Conservation (phyloP, 257 asterid genomes). For the Nicotiana knightiana region DNA sequence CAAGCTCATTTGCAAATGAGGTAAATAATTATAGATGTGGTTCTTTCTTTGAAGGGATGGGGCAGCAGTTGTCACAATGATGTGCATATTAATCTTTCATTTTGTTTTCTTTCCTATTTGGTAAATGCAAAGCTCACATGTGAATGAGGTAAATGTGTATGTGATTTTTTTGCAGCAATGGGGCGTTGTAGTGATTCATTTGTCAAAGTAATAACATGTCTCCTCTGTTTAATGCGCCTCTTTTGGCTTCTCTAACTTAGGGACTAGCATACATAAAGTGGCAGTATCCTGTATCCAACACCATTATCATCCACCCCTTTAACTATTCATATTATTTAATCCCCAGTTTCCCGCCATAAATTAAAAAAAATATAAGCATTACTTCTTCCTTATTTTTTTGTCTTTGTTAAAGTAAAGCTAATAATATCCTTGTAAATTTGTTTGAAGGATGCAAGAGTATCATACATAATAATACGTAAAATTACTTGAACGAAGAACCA, state of each 20-base stretch:
- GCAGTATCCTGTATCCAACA: too few species aligned
- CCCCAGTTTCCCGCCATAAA: too few species aligned
- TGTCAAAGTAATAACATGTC: background rate
- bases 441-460: background rate
- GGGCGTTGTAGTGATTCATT: background rate
- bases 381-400: too few species aligned
- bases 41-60: background rate
- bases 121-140: background rate
- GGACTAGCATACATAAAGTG: too few species aligned
- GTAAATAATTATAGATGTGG: background rate
- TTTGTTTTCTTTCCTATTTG: background rate
- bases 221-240: background rate
- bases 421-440: background rate
- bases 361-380: too few species aligned
- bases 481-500: background rate
- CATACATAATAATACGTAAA: too few species aligned
- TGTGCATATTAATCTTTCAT: background rate
- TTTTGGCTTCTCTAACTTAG: background rate
- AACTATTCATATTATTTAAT: too few species aligned
- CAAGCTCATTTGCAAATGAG: conserved; percentile 3
- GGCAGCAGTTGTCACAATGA: background rate
- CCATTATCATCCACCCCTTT: too few species aligned
- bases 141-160: background rate
- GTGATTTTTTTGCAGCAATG: background rate
- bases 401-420: background rate